A percentile compares a stretch with the other conserved stretches of the same genome.
Conservation (phyloP, 805 yeast genomes). For the Candida chilensis region DNA sequence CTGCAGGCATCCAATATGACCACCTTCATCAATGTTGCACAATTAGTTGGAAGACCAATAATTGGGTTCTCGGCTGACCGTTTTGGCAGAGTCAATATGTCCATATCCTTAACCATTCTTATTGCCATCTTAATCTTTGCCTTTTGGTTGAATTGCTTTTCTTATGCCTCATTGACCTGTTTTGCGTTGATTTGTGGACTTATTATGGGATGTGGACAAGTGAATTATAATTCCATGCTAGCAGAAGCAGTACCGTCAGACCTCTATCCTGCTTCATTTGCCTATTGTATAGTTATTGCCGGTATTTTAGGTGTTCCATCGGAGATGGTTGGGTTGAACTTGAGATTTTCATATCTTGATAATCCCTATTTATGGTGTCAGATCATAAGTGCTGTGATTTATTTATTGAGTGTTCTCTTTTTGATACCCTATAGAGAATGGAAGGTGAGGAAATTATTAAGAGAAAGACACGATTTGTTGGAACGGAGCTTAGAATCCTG, state of each 20-base stretch:
- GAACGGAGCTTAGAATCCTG: too few species aligned
- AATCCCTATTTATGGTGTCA: slow-evolving; percentile 53
- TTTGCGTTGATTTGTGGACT: slow-evolving; percentile 35
- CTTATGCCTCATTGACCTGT: slow-evolving; percentile 26
- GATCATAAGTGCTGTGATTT: slow-evolving; percentile 45
- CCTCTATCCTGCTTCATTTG: not conserved
- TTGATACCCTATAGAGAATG: slow-evolving; percentile 42
- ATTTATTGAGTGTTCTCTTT: slow-evolving; percentile 28
- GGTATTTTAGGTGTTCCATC: not conserved
- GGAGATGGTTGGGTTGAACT: not conserved
- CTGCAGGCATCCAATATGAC: slow-evolving; percentile 34
- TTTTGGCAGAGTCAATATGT: slow-evolving; percentile 37
- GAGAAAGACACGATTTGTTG: too few species aligned
- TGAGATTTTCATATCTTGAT: too few species aligned
- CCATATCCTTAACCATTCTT: slow-evolving; percentile 22
- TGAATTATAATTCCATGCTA: slow-evolving; percentile 4
- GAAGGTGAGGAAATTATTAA: slow-evolving; percentile 35
- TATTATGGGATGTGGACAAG: slow-evolving; percentile 32
- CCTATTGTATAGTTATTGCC: not conserved
- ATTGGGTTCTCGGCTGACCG: slow-evolving; percentile 36
- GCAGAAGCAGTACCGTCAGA: not conserved
- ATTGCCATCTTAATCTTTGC: slow-evolving; percentile 28
- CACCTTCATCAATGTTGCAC: slow-evolving; percentile 36
- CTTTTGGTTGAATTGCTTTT: slow-evolving; percentile 39
- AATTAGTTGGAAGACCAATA: slow-evolving; percentile 39